phyloP scores from a whole-genome alignment of 192 early-diverging fungal species.

The Entomortierella beljakovae region DNA sequence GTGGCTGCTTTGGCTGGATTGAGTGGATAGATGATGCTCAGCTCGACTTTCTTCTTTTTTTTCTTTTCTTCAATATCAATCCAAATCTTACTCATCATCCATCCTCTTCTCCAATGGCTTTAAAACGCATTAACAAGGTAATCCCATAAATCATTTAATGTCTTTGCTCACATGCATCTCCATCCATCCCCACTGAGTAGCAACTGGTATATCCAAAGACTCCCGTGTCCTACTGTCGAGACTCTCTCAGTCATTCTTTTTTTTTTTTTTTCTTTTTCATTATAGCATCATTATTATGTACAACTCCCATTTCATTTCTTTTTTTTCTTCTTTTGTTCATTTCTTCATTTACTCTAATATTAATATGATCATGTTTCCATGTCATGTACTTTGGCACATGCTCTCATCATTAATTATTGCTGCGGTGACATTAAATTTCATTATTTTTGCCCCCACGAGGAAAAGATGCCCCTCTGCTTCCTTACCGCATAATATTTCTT shows the following conservation, averaged over 20 bases:
- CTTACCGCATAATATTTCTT: slow-evolving; percentile 20
- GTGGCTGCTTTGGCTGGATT: too few relatives aligned
- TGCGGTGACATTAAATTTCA: neutral
- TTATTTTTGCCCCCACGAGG: neutral
- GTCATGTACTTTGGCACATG: neutral
- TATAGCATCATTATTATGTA: neutral
- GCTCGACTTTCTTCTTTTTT: slow-evolving; percentile 12
- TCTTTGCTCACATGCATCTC: neutral
- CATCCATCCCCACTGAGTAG: neutral
- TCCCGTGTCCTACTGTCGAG: too few relatives aligned
- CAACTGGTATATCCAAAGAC: too few relatives aligned
- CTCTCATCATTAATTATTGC: neutral
- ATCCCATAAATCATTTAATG: slow-evolving; percentile 25
- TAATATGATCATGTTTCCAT: neutral
- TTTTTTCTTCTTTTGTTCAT: neutral
- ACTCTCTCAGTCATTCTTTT: neutral
- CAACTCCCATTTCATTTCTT: neutral
- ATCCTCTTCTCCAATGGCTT: slow-evolving; percentile 78
- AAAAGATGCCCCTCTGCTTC: neutral
- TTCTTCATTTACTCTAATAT: neutral
- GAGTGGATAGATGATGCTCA: neutral
- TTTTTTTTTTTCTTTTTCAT: neutral
- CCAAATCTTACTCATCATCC: slow-evolving; percentile 18
- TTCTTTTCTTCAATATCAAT: slow-evolving; percentile 19
- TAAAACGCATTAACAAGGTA: slow-evolving; percentile 99